A percentile compares a stretch with the other conserved stretches of the same genome.
phyloP scores from a whole-genome alignment of 495 filamentous ascomycete species.

The Terfezia claveryi region DNA sequence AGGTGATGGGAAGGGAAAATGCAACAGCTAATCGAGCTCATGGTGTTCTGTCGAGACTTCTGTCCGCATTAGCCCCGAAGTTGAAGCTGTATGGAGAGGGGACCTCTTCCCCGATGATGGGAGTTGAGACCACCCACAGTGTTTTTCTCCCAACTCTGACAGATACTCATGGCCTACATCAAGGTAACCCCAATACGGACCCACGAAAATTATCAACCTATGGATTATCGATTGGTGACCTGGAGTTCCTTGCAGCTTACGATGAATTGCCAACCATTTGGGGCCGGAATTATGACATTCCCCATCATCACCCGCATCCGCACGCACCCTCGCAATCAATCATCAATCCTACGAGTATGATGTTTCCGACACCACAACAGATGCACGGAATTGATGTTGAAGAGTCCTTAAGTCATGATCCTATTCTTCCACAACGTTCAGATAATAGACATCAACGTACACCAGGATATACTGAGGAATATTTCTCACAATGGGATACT shows the following conservation, averaged over 20 bases:
- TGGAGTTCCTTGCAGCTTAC: not conserved
- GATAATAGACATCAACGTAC: too few species aligned
- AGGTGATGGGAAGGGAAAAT: constrained; percentile 26
- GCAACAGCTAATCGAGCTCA: constrained; percentile 29
- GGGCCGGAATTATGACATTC: not conserved
- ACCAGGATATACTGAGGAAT: too few species aligned
- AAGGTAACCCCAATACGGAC: not conserved
- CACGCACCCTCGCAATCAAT: not conserved
- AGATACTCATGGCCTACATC: not conserved
- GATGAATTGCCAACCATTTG: not conserved
- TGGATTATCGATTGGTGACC: not conserved
- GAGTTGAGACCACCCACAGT: not conserved
- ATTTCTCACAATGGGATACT: too few species aligned
- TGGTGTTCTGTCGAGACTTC: constrained; percentile 31
- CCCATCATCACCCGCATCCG: not conserved
- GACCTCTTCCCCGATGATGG: not conserved
- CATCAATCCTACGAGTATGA: not conserved
- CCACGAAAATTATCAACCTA: not conserved
- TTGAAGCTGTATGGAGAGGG: constrained; percentile 3
- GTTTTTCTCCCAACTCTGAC: not conserved
- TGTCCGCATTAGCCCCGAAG: constrained; percentile 26
- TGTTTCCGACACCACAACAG: not conserved
- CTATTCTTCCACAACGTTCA: too few species aligned
- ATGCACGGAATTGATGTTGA: not conserved
- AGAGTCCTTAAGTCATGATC: not conserved